phyloP scores from a whole-genome alignment of 495 filamentous ascomycete species.

The Neurospora terricola region DNA sequence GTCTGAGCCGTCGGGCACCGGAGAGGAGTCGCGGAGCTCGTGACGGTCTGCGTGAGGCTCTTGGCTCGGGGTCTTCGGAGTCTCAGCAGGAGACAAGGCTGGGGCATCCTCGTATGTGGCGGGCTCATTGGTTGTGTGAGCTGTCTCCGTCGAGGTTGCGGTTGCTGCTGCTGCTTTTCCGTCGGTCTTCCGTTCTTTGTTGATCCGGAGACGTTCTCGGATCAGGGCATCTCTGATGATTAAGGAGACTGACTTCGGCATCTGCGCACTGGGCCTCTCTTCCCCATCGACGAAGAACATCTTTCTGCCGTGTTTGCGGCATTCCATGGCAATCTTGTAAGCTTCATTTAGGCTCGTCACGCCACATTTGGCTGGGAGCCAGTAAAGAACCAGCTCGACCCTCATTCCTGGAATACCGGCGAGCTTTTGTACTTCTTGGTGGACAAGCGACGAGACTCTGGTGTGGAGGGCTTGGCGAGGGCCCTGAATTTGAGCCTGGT shows the following conservation, averaged over 20 bases:
- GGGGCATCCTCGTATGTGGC: background rate
- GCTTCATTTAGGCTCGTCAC: background rate
- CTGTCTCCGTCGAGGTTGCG: background rate
- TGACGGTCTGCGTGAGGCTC: background rate
- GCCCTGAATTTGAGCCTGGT: background rate
- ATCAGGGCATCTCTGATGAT: background rate
- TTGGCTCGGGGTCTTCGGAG: background rate
- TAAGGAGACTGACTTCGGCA: background rate
- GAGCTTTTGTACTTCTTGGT: background rate
- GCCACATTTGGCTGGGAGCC: background rate
- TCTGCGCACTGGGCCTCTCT: background rate
- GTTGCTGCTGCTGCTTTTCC: background rate
- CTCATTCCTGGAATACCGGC: background rate
- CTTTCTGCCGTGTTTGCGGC: background rate
- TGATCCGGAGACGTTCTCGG: background rate
- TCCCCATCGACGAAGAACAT: background rate
- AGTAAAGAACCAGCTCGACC: background rate
- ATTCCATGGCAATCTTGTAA: background rate
- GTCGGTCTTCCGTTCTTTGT: background rate
- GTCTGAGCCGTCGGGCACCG: background rate
- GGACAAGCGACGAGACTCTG: background rate
- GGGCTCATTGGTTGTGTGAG: background rate
- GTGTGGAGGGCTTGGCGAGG: background rate
- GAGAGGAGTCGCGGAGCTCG: background rate
- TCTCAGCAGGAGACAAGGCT: background rate